phyloP scores from a whole-genome alignment of 768 basidiomycete genomes.

The Lyophyllum shimeji region DNA sequence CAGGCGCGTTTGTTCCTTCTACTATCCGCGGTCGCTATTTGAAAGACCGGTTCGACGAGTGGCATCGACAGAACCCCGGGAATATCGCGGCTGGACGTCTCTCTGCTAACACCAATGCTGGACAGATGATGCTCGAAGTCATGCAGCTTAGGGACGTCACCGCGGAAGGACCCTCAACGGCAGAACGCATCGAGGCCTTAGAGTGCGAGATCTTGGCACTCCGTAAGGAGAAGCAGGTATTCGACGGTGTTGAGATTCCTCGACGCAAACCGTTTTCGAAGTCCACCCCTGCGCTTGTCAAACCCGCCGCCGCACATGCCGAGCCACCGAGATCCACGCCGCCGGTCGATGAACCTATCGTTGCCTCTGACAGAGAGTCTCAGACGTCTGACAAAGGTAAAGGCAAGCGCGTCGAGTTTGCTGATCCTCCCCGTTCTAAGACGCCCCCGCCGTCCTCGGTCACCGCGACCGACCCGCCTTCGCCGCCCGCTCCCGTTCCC shows the following conservation, averaged over 20 bases:
- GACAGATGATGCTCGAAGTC: background rate
- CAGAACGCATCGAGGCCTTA: background rate
- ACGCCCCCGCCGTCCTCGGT: background rate
- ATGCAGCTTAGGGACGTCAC: background rate
- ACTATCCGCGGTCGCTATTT: background rate
- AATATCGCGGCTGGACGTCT: background rate
- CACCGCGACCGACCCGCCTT: background rate
- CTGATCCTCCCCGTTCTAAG: background rate
- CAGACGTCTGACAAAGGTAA: background rate
- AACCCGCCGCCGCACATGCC: background rate
- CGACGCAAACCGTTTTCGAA: background rate
- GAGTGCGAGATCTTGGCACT: background rate
- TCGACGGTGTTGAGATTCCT: background rate
- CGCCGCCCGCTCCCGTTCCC: no score
- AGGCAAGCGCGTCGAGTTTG: background rate
- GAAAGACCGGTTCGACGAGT: conserved; percentile 11
- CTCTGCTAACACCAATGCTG: background rate
- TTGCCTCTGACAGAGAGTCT: background rate
- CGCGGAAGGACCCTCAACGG: background rate
- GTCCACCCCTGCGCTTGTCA: background rate
- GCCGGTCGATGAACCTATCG: background rate
- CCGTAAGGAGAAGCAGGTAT: background rate
- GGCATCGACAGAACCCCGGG: conserved; percentile 10
- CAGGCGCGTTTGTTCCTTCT: background rate
- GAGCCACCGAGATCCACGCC: background rate